Base-by-base conservation (phyloP, 2,329 filamentous ascomycete genomes). In the Hypocrella siamensis region DNA sequence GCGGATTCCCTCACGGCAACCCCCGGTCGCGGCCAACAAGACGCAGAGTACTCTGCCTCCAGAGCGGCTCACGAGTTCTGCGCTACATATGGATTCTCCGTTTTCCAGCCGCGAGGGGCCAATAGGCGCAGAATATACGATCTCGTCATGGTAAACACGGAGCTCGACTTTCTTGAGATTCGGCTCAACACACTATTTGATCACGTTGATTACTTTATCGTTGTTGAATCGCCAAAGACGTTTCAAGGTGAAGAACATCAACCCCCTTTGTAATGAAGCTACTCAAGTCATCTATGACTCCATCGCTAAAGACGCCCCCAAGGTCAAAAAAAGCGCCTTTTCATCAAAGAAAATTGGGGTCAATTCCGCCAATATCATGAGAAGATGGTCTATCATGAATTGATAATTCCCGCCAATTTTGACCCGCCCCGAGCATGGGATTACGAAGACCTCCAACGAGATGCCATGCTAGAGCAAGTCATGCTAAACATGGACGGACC, bases 141-240 rank as follows among this genome's bases (percentile, higher is more conserved):
- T 45, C 56, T 79, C 2, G 58, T 75, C 42, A 65, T 76, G 58
- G 51, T 77, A 41, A 75, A 72, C 40, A 65, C 60, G 3, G 74
- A 78, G 51, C 57, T 78, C 10, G 73, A 78, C 51, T 74, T 70
- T 61, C 59, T 79, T 26, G 73, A 79, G 47, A 67, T 79, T 30
- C 67, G 71, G 9, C 56, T 79, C 3, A 60, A 70, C 42, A 67
- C 67, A 3, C 60, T 74, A 12, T 65, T 66, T 34, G 49, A 64
- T 24, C 52, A 65, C 26, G 70, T 78, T 36, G 73, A 79, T 52
- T 75, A 75, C 50, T 79, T 75, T 41, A 57, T 79, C 43, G 61
- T 79, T 21, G 61, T 77, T 31, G 74, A 79, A 52, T 63, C 66
- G 1, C 47, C 54, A 14, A 61, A 54, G 31, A 75, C 71, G 1